Evolutionary conservation across 1,284 basidiomycete genomes (phyloP).

Genomic region (Prillingera fragicola): DNA sequence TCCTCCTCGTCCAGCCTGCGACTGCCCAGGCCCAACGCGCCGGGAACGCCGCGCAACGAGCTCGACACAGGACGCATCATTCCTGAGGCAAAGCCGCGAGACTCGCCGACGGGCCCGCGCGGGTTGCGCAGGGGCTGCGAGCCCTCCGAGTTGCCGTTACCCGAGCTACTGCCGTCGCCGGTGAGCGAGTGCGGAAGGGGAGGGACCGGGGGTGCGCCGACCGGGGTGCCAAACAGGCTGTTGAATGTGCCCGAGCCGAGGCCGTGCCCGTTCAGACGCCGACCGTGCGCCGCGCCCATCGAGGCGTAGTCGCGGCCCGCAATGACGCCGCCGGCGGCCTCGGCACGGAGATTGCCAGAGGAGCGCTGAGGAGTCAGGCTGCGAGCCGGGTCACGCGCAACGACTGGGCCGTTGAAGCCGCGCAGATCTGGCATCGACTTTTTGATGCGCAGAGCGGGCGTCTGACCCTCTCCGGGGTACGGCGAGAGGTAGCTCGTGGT

Average conservation of each 20-base stretch:
- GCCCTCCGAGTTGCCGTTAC: constrained; percentile 4
- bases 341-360: constrained; percentile 85
- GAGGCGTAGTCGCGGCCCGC: constrained; percentile 35
- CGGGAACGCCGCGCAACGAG: constrained; percentile 19
- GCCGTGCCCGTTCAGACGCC: constrained; percentile 25
- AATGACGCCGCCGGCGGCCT: constrained; percentile 72
- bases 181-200: constrained; percentile 24
- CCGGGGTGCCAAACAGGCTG: constrained; percentile 24
- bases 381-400: constrained; percentile 65
- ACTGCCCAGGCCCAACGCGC: constrained; percentile 15
- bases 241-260: constrained; percentile 26
- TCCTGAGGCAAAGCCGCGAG: constrained; percentile 19
- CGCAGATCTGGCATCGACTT: constrained; percentile 78
- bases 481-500: constrained; percentile 53
- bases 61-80: constrained; percentile 8
- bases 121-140: constrained; percentile 38
- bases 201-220: constrained; percentile 39
- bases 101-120: constrained; percentile 41
- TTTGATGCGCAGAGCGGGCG: constrained; percentile 69
- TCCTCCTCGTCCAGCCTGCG: constrained; percentile 33
- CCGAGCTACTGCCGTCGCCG: too few species aligned
- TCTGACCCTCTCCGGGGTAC: constrained; percentile 54
- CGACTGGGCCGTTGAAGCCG: constrained; percentile 58
- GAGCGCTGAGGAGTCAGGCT: constrained; percentile 75
- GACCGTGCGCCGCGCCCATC: constrained; percentile 32